Conservation (phyloP, 1,284 basidiomycete genomes). For the Malassezia cuniculi region DNA sequence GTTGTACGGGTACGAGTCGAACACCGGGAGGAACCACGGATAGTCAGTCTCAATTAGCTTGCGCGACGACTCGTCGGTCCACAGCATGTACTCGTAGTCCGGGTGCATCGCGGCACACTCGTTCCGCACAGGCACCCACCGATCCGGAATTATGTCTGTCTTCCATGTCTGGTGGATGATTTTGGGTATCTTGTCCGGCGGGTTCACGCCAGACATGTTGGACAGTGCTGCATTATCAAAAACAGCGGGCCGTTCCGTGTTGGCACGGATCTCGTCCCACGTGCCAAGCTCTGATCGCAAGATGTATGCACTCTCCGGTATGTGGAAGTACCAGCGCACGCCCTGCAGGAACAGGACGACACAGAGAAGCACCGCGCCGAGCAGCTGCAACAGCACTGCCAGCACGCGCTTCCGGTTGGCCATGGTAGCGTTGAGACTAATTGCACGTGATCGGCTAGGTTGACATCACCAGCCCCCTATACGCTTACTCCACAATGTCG, state of each 20-base stretch:
- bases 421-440: too few relatives aligned
- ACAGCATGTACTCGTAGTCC: constrained; percentile 93
- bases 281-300: constrained; percentile 35
- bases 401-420: too few relatives aligned
- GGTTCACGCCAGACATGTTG: constrained; percentile 17
- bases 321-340: constrained; percentile 76
- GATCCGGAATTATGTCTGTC: constrained; percentile 66
- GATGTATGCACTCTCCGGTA: constrained; percentile 47
- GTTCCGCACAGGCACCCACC: constrained; percentile 56
- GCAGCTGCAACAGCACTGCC: too few relatives aligned
- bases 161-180: constrained; percentile 99
- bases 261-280: constrained; percentile 31
- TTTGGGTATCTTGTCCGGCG: constrained; percentile 56
- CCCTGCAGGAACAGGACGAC: constrained; percentile 75
- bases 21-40: constrained; percentile 81
- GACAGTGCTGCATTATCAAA: constrained; percentile 17
- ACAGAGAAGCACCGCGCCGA: too few relatives aligned
- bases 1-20: constrained; percentile 77
- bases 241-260: constrained; percentile 19
- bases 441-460: too few relatives aligned
- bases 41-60: constrained; percentile 80
- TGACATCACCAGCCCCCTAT: too few relatives aligned
- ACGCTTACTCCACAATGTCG: not conserved
- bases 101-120: constrained; percentile 48
- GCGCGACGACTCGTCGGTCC: constrained; percentile 83